Evolutionary conservation across 83 land plant genomes (phyloP).

Genomic region (Picea engelmannii): DNA sequence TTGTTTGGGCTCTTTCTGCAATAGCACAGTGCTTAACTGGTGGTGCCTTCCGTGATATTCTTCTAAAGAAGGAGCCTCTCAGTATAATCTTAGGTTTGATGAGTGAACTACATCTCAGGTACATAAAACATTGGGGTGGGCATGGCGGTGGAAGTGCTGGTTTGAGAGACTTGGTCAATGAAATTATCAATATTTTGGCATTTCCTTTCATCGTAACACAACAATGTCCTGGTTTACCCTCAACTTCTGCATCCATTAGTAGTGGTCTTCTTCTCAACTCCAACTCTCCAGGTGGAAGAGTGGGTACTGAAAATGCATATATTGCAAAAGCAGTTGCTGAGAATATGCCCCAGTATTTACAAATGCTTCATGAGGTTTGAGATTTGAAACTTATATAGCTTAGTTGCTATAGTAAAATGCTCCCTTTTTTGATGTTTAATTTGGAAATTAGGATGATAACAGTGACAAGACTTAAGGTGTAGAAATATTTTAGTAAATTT

Average conservation of each 20-base stretch:
- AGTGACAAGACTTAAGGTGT: no score
- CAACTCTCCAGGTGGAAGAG: no score
- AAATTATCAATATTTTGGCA: slow-evolving; percentile 77
- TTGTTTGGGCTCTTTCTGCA: slow-evolving; percentile 75
- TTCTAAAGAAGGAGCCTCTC: slow-evolving; percentile 63
- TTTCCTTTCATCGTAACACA: slow-evolving; percentile 83
- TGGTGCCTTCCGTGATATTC: slow-evolving; percentile 72
- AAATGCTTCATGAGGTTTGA: no score
- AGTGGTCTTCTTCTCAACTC: no score
- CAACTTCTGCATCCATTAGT: slow-evolving; percentile 68
- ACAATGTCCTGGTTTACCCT: slow-evolving; percentile 51
- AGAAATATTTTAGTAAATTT: no score
- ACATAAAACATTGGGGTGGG: slow-evolving; percentile 79
- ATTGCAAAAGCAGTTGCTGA: no score
- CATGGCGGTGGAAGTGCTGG: slow-evolving; percentile 84
- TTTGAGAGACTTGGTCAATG: slow-evolving; percentile 57
- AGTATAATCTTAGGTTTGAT: slow-evolving; percentile 57
- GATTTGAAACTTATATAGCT: no score
- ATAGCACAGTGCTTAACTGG: slow-evolving; percentile 74
- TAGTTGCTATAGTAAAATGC: no score
- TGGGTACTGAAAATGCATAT: no score
- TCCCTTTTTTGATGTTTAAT: no score
- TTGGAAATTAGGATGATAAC: no score
- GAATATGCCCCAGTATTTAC: no score
- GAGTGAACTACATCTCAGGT: slow-evolving; percentile 65